Evolutionary conservation across 1,284 basidiomycete species (phyloP).

Genomic region (Singerocomus rubriflavus): DNA sequence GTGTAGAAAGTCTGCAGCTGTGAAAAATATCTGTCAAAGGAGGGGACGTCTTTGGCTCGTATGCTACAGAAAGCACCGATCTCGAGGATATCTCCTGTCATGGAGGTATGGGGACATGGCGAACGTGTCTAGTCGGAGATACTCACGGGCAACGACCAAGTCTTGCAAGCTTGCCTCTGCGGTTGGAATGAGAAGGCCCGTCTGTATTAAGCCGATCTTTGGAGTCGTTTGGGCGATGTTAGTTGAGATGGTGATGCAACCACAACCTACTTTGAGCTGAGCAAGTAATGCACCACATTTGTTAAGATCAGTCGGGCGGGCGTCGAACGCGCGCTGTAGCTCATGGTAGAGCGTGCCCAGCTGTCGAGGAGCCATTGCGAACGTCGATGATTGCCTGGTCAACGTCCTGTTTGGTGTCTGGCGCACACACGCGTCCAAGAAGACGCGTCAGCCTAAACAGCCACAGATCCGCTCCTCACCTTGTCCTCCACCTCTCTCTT

Average conservation of each 20-base stretch:
- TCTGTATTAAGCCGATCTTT: conserved; percentile 76
- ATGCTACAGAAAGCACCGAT: conserved; percentile 95
- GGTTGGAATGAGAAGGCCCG: conserved; percentile 70
- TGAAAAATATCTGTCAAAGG: conserved; percentile 94
- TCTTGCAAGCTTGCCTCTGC: conserved; percentile 58
- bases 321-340: conserved; percentile 58
- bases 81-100: conserved; percentile 89
- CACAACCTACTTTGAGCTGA: conserved; percentile 64
- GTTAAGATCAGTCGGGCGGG: conserved; percentile 62
- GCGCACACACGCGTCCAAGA: conserved; percentile 24
- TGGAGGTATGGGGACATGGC: neutral
- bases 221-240: conserved; percentile 6
- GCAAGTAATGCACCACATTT: conserved; percentile 59
- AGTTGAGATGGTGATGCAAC: neutral
- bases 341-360: conserved; percentile 57
- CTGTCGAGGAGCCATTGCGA: conserved; percentile 49
- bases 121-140: neutral
- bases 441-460: conserved; percentile 61
- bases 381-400: conserved; percentile 11
- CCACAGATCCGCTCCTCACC: conserved; percentile 8
- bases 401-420: neutral
- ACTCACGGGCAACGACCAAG: conserved; percentile 68
- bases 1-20: conserved; percentile 92
- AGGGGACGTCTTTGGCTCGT: conserved; percentile 81
- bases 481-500: conserved; percentile 11